Evolutionary conservation across 2,329 filamentous ascomycete genomes (phyloP).

Genomic region (Purpureocillium takamizusanense): DNA sequence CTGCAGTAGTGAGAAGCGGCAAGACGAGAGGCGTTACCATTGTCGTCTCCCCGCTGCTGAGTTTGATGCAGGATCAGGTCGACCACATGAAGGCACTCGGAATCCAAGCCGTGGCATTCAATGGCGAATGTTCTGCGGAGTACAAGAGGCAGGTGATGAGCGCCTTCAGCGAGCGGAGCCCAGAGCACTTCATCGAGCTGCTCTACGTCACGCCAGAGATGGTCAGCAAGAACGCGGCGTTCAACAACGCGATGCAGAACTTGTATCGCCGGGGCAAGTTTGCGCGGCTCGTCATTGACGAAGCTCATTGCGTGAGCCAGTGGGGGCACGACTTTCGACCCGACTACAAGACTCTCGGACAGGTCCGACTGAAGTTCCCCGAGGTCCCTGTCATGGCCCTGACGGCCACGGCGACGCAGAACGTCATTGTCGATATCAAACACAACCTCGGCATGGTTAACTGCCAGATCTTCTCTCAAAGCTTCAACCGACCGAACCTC

Average conservation of each 20-base stretch:
- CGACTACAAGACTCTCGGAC: conserved; percentile 82
- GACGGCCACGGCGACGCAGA: conserved; percentile 88
- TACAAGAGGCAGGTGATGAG: conserved; percentile 59
- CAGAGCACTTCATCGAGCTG: conserved; percentile 72
- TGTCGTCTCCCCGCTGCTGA: conserved; percentile 89
- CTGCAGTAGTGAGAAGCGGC: conserved; percentile 73
- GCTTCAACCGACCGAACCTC: conserved; percentile 94
- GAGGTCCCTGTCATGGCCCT: conserved; percentile 87
- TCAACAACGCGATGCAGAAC: conserved; percentile 55
- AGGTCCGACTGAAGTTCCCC: conserved; percentile 62
- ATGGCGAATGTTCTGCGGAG: conserved; percentile 59
- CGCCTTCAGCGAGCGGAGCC: conserved; percentile 50
- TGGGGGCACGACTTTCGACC: conserved; percentile 98
- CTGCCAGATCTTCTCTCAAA: conserved; percentile 77
- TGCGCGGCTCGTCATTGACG: conserved; percentile 90
- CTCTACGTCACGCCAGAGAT: conserved; percentile 97
- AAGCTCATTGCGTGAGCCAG: conserved; percentile 98
- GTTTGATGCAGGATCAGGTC: conserved; percentile 96
- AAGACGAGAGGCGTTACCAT: conserved; percentile 80
- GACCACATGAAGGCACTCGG: conserved; percentile 65
- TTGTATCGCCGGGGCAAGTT: conserved; percentile 66
- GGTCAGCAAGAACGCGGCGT: conserved; percentile 70
- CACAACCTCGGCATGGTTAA: conserved; percentile 77
- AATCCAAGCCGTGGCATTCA: conserved; percentile 75
- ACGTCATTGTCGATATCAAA: conserved; percentile 86